Conservation (phyloP, 805 yeast genomes). For the Candida maltosa region DNA sequence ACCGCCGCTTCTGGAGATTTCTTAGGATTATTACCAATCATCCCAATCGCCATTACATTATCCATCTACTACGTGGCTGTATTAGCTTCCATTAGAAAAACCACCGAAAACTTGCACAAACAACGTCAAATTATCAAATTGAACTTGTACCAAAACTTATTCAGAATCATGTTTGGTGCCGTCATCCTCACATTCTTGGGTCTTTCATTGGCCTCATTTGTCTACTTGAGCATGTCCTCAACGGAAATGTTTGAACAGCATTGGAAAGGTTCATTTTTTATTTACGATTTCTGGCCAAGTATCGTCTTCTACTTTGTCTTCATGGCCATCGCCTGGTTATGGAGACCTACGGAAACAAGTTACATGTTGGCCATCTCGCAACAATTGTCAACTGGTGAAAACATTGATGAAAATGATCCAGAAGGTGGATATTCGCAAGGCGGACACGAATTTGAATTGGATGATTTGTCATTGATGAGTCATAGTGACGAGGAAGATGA, state of each 20-base stretch:
- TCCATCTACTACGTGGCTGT: slow-evolving; percentile 72
- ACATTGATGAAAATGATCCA: slow-evolving; percentile 22
- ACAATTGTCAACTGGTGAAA: slow-evolving; percentile 80
- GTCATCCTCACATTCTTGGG: slow-evolving; percentile 70
- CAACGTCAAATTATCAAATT: slow-evolving; percentile 92
- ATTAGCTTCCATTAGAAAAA: slow-evolving; percentile 67
- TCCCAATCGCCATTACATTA: slow-evolving; percentile 72
- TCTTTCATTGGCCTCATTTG: slow-evolving; percentile 63
- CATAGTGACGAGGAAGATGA: slow-evolving; percentile 39
- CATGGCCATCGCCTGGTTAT: slow-evolving; percentile 78
- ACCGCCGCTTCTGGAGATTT: slow-evolving; percentile 45
- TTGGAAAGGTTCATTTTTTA: slow-evolving; percentile 89
- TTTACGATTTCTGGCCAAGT: slow-evolving; percentile 94
- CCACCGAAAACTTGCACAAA: slow-evolving; percentile 62
- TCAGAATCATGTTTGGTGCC: slow-evolving; percentile 71
- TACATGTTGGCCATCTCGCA: slow-evolving; percentile 92
- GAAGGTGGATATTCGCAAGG: slow-evolving; percentile 28
- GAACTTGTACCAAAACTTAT: slow-evolving; percentile 76
- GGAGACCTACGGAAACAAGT: slow-evolving; percentile 98
- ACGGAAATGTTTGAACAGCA: slow-evolving; percentile 77
- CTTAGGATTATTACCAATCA: slow-evolving; percentile 53
- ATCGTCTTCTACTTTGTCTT: slow-evolving; percentile 82
- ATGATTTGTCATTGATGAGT: slow-evolving; percentile 53
- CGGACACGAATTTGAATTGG: slow-evolving; percentile 59
- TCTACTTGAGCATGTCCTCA: slow-evolving; percentile 69